Conservation (phyloP, 208 protist species). For the Trypanosoma avium region DNA sequence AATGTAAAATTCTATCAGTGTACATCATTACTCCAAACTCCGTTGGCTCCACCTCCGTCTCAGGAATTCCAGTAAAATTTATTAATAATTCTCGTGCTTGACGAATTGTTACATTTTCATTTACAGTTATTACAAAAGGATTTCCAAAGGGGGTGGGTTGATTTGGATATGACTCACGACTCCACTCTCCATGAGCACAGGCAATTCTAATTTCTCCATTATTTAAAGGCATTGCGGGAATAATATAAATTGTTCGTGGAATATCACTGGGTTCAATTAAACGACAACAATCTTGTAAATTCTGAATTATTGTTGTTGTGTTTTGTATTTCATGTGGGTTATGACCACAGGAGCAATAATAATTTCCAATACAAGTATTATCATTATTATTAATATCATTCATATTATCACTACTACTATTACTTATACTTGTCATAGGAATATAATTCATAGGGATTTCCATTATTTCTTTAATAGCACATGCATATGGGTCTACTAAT, state of each 20-base stretch:
- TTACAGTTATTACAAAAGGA: conserved; percentile 71
- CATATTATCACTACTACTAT: not conserved
- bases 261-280: conserved; percentile 1
- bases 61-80: conserved; percentile 31
- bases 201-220: conserved; percentile 51
- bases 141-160: too few relatives aligned
- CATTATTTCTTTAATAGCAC: conserved; percentile 42
- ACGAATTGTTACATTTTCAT: conserved; percentile 38
- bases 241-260: conserved; percentile 31
- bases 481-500: conserved; percentile 24
- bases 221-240: conserved; percentile 43
- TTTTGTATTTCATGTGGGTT: too few relatives aligned
- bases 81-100: conserved; percentile 46
- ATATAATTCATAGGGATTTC: conserved; percentile 55
- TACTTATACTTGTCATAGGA: not conserved
- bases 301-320: too few relatives aligned
- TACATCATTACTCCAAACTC: conserved; percentile 58
- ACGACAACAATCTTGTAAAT: not conserved
- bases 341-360: too few relatives aligned
- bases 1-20: conserved; percentile 35
- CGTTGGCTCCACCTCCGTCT: conserved; percentile 34
- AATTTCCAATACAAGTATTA: not conserved
- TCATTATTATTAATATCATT: not conserved
- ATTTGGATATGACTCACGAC: conserved; percentile 21
- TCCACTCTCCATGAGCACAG: conserved; percentile 57